Evolutionary conservation across 108 stramenopile species (phyloP).

Genomic region (Skeletonema costatum): DNA sequence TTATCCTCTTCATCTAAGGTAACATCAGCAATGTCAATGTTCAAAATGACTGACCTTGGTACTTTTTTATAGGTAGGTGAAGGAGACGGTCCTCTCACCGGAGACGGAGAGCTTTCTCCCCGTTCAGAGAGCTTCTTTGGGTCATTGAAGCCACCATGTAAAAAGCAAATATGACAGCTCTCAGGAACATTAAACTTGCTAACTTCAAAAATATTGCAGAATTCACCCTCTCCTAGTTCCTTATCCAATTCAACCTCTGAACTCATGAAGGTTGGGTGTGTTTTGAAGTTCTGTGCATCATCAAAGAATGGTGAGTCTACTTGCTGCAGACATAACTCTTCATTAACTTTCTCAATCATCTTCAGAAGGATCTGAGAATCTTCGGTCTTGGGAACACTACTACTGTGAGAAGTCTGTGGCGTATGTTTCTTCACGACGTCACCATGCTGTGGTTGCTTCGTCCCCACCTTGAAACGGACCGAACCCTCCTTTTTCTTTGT

Average conservation of each 20-base stretch:
- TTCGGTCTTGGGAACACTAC: slow-evolving; percentile 11
- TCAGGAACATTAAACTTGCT: slow-evolving; percentile 28
- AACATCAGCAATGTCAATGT: background rate
- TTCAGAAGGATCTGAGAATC: slow-evolving; percentile 17
- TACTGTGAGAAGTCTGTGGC: background rate
- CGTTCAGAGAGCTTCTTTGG: slow-evolving; percentile 27
- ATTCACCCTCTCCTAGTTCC: slow-evolving; percentile 66
- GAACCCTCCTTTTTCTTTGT: background rate
- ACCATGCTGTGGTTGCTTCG: background rate
- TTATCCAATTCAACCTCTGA: slow-evolving; percentile 53
- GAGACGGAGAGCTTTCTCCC: background rate
- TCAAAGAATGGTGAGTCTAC: slow-evolving; percentile 36
- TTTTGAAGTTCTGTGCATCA: background rate
- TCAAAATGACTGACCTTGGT: background rate
- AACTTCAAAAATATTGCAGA: slow-evolving; percentile 63
- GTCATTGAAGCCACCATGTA: slow-evolving; percentile 35
- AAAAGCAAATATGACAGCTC: slow-evolving; percentile 47
- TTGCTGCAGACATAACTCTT: slow-evolving; percentile 31
- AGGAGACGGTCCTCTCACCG: background rate
- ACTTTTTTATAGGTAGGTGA: background rate
- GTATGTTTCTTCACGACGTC: background rate
- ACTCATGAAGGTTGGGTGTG: slow-evolving; percentile 29
- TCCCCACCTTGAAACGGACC: background rate
- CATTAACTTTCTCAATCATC: slow-evolving; percentile 16
- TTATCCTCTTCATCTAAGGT: background rate